Conservation (phyloP, 371 early-diverging fungal species). For the Lichtheimia hyalospora region DNA sequence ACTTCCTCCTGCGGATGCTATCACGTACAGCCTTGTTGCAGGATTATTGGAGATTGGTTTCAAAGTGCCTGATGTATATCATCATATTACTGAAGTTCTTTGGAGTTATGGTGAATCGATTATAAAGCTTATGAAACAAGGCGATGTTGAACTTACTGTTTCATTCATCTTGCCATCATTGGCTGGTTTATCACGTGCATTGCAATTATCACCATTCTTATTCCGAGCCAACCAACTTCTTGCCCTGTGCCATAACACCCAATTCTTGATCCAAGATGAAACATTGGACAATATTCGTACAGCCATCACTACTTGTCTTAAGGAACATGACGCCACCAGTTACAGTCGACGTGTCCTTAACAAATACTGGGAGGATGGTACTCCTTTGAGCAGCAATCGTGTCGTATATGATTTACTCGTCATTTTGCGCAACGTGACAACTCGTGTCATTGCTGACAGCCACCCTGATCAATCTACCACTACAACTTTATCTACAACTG, state of each 20-base stretch:
- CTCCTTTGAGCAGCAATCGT: conserved; percentile 53
- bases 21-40: conserved; percentile 36
- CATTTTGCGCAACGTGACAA: conserved; percentile 52
- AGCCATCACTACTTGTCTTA: conserved; percentile 50
- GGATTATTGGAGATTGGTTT: conserved; percentile 54
- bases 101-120: conserved; percentile 30
- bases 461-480: conserved; percentile 9
- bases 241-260: conserved; percentile 47
- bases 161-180: conserved; percentile 69
- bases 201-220: conserved; percentile 57
- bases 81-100: conserved; percentile 30
- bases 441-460: conserved; percentile 37
- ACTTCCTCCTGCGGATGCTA: conserved; percentile 35
- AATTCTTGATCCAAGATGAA: conserved; percentile 53
- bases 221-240: conserved; percentile 52
- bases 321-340: conserved; percentile 32
- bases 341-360: conserved; percentile 52
- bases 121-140: conserved; percentile 15
- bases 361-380: conserved; percentile 48
- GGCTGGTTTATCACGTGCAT: conserved; percentile 62
- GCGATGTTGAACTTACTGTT: conserved; percentile 46
- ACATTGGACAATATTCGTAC: conserved; percentile 53
- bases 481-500: conserved; percentile 13
- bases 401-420: conserved; percentile 54
- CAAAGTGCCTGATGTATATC: conserved; percentile 39